Evolutionary conservation across 306 rosid genomes (phyloP).

Genomic region (Trichosanthes truncata): DNA sequence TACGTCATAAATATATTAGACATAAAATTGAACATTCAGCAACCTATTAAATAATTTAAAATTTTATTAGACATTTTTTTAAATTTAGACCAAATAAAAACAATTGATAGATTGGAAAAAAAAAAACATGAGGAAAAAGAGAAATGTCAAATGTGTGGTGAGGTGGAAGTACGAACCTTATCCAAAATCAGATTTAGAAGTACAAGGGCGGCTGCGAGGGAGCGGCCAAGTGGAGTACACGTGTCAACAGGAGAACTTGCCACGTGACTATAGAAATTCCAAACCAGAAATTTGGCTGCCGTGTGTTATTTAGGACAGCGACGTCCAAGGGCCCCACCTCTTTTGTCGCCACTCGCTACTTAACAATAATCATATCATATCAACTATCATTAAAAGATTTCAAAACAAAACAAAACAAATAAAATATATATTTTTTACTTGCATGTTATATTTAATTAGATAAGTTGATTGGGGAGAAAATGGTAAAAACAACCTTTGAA

Average conservation of each 20-base stretch:
- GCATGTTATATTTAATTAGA: too few species aligned
- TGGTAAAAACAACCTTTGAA: too few species aligned
- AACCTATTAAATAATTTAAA: too few species aligned
- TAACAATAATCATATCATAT: neutral
- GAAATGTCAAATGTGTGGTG: neutral
- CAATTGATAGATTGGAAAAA: too few species aligned
- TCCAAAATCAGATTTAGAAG: neutral
- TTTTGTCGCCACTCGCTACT: neutral
- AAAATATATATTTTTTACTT: too few species aligned
- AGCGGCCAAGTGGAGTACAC: slow-evolving; percentile 8
- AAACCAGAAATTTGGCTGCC: neutral
- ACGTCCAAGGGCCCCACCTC: neutral
- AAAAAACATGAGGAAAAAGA: neutral
- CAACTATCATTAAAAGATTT: neutral
- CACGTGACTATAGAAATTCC: neutral
- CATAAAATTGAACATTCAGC: too few species aligned
- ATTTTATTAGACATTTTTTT: too few species aligned
- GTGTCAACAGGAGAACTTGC: rapidly evolving
- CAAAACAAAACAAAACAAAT: neutral
- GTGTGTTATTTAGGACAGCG: neutral
- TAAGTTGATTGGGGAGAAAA: too few species aligned
- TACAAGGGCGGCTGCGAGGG: neutral
- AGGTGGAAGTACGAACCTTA: neutral
- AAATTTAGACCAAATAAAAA: too few species aligned
- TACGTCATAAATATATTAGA: too few species aligned